Conservation (phyloP, 345 rosid genomes). For the Clausena lansium region DNA sequence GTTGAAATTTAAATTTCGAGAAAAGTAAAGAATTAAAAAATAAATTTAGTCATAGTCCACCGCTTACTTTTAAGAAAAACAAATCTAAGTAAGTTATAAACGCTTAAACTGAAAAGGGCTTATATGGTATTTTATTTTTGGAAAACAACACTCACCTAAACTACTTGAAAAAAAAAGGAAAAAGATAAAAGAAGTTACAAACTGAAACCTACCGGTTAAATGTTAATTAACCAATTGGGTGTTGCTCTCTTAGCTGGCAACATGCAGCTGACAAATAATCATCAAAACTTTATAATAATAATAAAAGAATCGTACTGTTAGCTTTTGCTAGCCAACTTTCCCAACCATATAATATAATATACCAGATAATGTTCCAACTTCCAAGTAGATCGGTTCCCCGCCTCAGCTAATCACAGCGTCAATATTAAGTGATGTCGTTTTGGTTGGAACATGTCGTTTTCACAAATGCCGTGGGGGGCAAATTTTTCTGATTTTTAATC, state of each 20-base stretch:
- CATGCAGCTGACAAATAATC: background rate
- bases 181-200: background rate
- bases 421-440: background rate
- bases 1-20: rapidly evolving
- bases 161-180: background rate
- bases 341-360: background rate
- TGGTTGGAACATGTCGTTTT: background rate
- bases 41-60: too few relatives aligned
- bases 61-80: too few relatives aligned
- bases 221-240: background rate
- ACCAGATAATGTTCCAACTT: background rate
- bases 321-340: background rate
- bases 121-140: background rate
- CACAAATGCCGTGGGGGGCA: background rate
- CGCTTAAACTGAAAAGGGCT: background rate
- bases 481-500: too few relatives aligned
- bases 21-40: too few relatives aligned
- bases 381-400: background rate
- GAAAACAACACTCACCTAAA: background rate
- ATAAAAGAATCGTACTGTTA: background rate
- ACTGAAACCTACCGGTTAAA: background rate
- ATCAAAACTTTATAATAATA: background rate
- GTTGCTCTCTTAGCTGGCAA: background rate
- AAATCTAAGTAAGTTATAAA: background rate
- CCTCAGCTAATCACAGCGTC: background rate